Evolutionary conservation across 1,284 basidiomycete species (phyloP).

Genomic region (Rhodotorula sp.): DNA sequence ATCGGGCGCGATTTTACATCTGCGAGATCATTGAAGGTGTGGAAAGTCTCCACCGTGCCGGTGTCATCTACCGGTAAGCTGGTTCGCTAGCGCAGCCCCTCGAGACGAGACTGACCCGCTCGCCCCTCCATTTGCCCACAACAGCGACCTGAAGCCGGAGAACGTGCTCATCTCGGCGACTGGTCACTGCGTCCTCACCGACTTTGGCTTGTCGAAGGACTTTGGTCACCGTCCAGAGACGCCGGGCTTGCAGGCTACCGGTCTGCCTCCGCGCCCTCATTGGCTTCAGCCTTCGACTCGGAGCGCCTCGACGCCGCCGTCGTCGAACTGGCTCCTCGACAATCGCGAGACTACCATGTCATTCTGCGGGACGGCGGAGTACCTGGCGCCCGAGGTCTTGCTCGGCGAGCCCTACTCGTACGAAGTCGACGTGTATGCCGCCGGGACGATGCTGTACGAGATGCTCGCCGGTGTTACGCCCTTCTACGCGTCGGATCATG

Average conservation of each 20-base stretch:
- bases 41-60: constrained; percentile 81
- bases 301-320: constrained; percentile 28
- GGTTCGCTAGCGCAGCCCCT: not conserved
- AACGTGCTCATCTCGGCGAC: constrained; percentile 90
- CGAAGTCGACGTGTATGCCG: constrained; percentile 96
- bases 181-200: constrained; percentile 92
- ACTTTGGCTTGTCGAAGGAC: constrained; percentile 65
- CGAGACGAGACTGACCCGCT: not conserved
- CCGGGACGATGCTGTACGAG: constrained; percentile 95
- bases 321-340: constrained; percentile 19
- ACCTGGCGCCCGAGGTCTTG: constrained; percentile 74
- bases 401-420: constrained; percentile 84
- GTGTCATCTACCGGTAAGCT: constrained; percentile 54
- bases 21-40: constrained; percentile 91
- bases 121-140: constrained; percentile 5
- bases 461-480: constrained; percentile 86
- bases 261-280: constrained; percentile 23
- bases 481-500: constrained; percentile 89
- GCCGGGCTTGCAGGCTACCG: not conserved
- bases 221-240: constrained; percentile 14
- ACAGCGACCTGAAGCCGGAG: constrained; percentile 83
- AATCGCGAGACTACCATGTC: constrained; percentile 37
- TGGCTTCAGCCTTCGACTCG: constrained; percentile 24
- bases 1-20: constrained; percentile 91
- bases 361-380: constrained; percentile 71